Conservation (phyloP, 495 filamentous ascomycete genomes). For the Penicillium atrosanguineum region DNA sequence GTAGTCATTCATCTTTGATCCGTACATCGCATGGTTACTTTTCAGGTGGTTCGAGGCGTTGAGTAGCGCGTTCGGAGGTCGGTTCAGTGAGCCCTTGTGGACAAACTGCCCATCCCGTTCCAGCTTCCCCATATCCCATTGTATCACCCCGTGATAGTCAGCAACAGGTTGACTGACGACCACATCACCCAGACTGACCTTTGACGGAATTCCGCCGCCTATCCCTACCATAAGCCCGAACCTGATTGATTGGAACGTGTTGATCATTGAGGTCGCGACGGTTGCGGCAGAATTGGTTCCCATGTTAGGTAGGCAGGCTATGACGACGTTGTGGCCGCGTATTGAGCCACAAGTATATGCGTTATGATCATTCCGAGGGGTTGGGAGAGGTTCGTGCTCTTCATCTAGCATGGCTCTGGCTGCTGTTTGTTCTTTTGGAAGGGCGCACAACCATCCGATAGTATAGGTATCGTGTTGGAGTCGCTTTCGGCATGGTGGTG, state of each 20-base stretch:
- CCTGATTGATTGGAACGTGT: conserved; percentile 39
- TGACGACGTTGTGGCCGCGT: conserved; percentile 42
- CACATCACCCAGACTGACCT: conserved; percentile 25
- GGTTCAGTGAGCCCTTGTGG: conserved; percentile 28
- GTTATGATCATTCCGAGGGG: conserved; percentile 23
- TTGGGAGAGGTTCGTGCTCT: conserved; percentile 9
- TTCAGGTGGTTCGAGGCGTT: conserved; percentile 20
- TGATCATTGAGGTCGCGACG: conserved; percentile 35
- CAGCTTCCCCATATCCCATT: conserved; percentile 27
- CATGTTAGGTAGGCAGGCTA: conserved; percentile 37
- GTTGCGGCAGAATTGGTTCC: conserved; percentile 38
- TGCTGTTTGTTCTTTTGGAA: conserved; percentile 22
- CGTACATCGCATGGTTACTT: conserved; percentile 12
- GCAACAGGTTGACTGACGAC: conserved; percentile 21
- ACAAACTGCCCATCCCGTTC: conserved; percentile 15
- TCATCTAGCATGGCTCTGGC: conserved; percentile 25
- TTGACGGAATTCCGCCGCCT: conserved; percentile 36
- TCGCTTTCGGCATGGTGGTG: conserved; percentile 6
- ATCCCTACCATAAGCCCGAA: conserved; percentile 53
- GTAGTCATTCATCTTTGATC: conserved; percentile 18
- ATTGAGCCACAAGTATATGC: conserved; percentile 24
- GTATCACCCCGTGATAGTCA: conserved; percentile 18
- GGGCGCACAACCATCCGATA: conserved; percentile 26
- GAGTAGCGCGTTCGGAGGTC: conserved; percentile 23
- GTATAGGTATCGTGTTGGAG: conserved; percentile 21